A percentile compares a stretch with the other conserved stretches of the same genome.
These are phyloP conservation scores for Eragrostis curvula DNA, from an alignment of 176 grass and related monocot species.

Conservation along the genomic window DNA sequence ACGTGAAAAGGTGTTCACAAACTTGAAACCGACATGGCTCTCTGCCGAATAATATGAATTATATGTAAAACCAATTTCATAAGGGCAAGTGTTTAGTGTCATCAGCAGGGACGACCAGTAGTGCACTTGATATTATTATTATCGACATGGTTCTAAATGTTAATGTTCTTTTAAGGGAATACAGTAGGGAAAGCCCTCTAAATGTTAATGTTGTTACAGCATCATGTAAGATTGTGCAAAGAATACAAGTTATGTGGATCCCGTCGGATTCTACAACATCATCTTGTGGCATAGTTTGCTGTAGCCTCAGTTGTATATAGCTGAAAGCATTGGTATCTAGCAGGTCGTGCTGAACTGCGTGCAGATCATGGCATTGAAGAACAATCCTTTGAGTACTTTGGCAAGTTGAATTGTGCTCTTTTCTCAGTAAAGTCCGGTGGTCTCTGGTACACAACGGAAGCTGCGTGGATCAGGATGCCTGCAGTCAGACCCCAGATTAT, in stretches of 20 bases:
- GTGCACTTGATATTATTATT: not conserved
- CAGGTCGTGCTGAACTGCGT: not conserved
- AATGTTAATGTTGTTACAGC: not conserved
- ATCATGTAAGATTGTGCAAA: not conserved
- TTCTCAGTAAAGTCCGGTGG: slow-evolving; percentile 54
- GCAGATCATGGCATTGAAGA: slow-evolving; percentile 53
- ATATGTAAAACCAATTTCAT: slow-evolving; percentile 1
- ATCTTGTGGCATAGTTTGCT: not conserved
- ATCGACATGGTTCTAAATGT: not conserved
- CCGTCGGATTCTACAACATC: not conserved
- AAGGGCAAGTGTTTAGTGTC: not conserved
- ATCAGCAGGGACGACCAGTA: not conserved
- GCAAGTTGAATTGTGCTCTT: slow-evolving; percentile 56
- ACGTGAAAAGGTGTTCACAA: not conserved
- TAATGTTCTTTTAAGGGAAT: not conserved
- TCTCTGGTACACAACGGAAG: slow-evolving; percentile 60
- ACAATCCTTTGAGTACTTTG: slow-evolving; percentile 36
- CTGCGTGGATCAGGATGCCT: slow-evolving; percentile 68
- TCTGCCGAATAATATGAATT: not conserved
- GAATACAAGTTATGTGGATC: not conserved
- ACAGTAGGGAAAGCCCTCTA: not conserved
- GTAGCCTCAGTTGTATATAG: not conserved
- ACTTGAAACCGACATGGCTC: not conserved
- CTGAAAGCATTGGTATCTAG: slow-evolving; percentile 7
- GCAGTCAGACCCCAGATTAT: slow-evolving; percentile 78